Evolutionary conservation across 1,139 yeast genomes (phyloP), one percentile per base, ranked within the genome.

Genomic region (Yamadazyma pseudoaaseri): DNA sequence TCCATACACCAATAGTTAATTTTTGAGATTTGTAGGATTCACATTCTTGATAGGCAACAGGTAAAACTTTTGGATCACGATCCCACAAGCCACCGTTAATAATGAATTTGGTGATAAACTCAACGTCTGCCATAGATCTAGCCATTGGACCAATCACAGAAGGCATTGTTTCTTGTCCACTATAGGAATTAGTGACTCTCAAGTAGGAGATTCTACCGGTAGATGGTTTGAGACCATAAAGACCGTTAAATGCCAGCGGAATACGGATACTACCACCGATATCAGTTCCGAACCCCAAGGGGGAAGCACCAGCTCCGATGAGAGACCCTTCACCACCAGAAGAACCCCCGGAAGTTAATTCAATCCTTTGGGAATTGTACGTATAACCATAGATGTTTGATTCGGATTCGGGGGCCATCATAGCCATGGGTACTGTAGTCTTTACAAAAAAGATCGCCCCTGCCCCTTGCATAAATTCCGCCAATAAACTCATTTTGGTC

Each of bases 241-340:
- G 32, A 2, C 51, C 51, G 9, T 45, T 41, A 28, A 39, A 47
- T 26, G 43, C 29, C 11, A 48, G 27, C 5, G 56, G 56, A 15
- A 44, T 37, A 16, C 56, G 34, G 26, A 51, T 45, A 36, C 49
- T 43, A 5, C 56, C 56, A 15, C 53, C 56, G 20, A 48, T 42
- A 30, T 51, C 56, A 22, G 52, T 46, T 1, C 56, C 56, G 29
- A 51, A 31, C 1, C 83, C 84, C 22, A 77, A 44, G 7, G 65
- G 52, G 0, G 79, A 61, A 5, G 73, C 81, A 28, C 63, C 62
- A 14, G 72, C 52, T 1, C 71, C 79, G 17, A 76, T 51, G n/a
- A 78, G 50, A 0, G 82, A 71, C 10, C 77, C 82, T 49, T 77
- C 85, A 29, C 86, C 86, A 6, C 83, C 82, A 10, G 79, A 70